phyloP scores from a whole-genome alignment of 2,329 filamentous ascomycete species.

The Achaetomium macrosporum region DNA sequence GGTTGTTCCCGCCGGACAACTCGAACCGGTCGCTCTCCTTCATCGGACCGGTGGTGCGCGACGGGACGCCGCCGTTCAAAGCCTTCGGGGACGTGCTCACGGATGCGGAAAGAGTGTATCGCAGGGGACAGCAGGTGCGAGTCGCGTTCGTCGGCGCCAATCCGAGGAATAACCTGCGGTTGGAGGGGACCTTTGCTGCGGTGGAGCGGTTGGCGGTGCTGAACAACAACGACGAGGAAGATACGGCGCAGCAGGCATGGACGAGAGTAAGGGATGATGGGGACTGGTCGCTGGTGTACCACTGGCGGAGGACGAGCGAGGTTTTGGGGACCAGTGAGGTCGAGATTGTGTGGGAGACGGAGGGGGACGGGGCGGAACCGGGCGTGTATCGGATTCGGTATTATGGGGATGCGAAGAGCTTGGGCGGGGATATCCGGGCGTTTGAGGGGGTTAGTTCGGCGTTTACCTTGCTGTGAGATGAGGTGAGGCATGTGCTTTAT shows the following conservation, averaged over 20 bases:
- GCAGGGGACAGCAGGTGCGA: slow-evolving; percentile 54
- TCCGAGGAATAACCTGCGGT: slow-evolving; percentile 77
- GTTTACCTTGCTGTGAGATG: slow-evolving; percentile 37
- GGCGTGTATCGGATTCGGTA: slow-evolving; percentile 78
- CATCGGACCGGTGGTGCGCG: slow-evolving; percentile 72
- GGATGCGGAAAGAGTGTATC: slow-evolving; percentile 49
- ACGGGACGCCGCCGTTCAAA: slow-evolving; percentile 59
- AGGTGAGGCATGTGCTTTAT: too few species aligned
- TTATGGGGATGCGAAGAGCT: slow-evolving; percentile 72
- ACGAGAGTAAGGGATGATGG: slow-evolving; percentile 60
- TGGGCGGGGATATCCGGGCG: slow-evolving; percentile 52
- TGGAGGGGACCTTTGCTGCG: slow-evolving; percentile 70
- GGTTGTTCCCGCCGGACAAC: slow-evolving; percentile 70
- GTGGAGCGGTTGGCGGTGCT: slow-evolving; percentile 56
- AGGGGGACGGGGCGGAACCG: slow-evolving; percentile 45
- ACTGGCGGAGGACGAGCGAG: slow-evolving; percentile 68
- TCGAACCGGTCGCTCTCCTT: slow-evolving; percentile 69
- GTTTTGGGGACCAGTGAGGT: slow-evolving; percentile 73
- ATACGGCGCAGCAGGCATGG: slow-evolving; percentile 44
- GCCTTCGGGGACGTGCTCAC: slow-evolving; percentile 63
- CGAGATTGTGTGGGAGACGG: slow-evolving; percentile 73
- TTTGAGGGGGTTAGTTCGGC: slow-evolving; percentile 64
- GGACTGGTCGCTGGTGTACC: slow-evolving; percentile 79
- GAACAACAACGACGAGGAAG: slow-evolving; percentile 27
- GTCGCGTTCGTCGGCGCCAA: slow-evolving; percentile 80